phyloP scores from a whole-genome alignment of 2,329 filamentous ascomycete species.

The Aspergillus spinulosporus region DNA sequence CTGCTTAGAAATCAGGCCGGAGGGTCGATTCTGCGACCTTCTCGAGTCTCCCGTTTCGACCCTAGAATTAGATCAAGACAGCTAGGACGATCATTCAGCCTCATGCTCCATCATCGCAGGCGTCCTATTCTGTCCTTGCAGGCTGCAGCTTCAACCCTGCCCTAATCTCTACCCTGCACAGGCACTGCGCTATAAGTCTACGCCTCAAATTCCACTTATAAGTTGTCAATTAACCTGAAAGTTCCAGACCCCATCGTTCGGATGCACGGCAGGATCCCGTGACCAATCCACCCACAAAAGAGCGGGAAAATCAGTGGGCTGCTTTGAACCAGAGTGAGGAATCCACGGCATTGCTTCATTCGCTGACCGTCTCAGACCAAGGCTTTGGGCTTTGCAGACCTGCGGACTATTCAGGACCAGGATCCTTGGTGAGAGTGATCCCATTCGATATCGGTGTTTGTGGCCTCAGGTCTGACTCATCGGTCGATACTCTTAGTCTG shows the following conservation, averaged over 20 bases:
- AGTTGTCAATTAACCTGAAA: not conserved
- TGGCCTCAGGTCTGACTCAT: slow-evolving; percentile 1
- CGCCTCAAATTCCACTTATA: not conserved
- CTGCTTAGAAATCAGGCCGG: slow-evolving; percentile 34
- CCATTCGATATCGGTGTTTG: not conserved
- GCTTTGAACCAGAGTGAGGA: not conserved
- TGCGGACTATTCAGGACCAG: not conserved
- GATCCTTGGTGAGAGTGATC: not conserved
- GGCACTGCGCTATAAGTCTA: not conserved
- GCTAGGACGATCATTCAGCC: not conserved
- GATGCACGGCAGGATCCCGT: not conserved
- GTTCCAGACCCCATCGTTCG: not conserved
- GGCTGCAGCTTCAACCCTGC: not conserved
- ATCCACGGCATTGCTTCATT: not conserved
- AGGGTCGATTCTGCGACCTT: slow-evolving; percentile 14
- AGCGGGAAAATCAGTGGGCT: not conserved
- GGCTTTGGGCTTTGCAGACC: not conserved
- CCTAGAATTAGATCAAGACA: too few species aligned
- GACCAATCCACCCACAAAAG: not conserved
- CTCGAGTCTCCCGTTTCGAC: slow-evolving; percentile 1
- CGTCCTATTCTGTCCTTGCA: not conserved
- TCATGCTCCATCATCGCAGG: not conserved
- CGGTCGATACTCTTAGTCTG: not conserved
- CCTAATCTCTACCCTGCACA: not conserved
- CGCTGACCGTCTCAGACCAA: not conserved